Base-by-base conservation (phyloP, 371 early-diverging fungal species). In the Rhizopus delemar region DNA sequence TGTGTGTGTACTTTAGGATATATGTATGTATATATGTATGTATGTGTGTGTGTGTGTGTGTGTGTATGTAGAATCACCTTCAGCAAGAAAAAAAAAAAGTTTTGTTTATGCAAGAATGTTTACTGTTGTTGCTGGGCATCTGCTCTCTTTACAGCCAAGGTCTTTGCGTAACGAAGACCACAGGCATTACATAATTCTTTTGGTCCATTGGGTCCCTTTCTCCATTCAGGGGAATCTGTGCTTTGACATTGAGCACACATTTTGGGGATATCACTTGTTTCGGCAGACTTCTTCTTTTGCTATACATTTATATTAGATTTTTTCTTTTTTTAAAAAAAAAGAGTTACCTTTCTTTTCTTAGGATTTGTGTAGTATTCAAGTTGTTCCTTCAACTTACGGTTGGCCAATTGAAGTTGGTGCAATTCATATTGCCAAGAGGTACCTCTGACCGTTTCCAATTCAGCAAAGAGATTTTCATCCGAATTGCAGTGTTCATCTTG, bases 111-210 rank as follows among this genome's bases (percentile, higher is more conserved):
- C 43, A 12, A 39, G 9, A 43, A n/a, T 15, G 8, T 5, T 43
- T 43, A 5, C 43, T 5, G 43, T 8, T 43, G 22, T 22, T 22
- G 22, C 2, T 22, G 22, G 22, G 46, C 6, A 5, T 56, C 46
- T 12, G 56, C 33, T 31, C 60, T 68, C 13, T 62, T 61, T 38
- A 60, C 34, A 22, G 61, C 38, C 15, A 59, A 51, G 5, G 63
- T 46, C 29, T 70, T 70, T 35, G 73, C 73, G 55, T 75, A 75
- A 41, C 85, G 82, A 51, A 94, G 70, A 32, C 94, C 93, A 62
- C 94, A 94, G 12, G 92, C 90, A 73, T 94, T 94, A 77, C 94
- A 94, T 34, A 94, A 78, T 46, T 92, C 83, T 46, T 86, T 84
- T 9, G 88, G 86, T 15, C 92, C 91, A 56, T 86, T 84, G 51